Evolutionary conservation across 169 alveolate genomes (phyloP).

Genomic region (Eimeria falciformis): DNA sequence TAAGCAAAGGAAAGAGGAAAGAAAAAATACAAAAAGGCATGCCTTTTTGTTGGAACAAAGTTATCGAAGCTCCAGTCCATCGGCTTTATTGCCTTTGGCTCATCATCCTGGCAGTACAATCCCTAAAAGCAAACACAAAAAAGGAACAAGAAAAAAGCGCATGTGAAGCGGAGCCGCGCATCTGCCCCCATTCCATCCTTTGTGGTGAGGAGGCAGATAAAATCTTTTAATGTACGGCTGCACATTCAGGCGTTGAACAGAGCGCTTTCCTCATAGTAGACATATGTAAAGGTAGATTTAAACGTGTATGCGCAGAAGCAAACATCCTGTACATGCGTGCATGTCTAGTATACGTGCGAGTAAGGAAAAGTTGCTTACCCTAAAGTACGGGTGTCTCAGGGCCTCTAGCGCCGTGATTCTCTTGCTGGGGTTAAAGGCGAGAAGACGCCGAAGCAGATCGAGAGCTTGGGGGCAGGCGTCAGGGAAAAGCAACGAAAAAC

Average conservation of each 20-base stretch:
- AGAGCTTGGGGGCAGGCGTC: slow-evolving; percentile 88
- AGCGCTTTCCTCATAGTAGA: too few species aligned
- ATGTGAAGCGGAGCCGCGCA: neutral
- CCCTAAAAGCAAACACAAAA: slow-evolving; percentile 78
- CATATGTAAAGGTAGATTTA: neutral
- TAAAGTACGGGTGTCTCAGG: slow-evolving; percentile 90
- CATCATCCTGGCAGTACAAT: slow-evolving; percentile 89
- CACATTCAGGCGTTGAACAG: too few species aligned
- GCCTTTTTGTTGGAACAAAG: slow-evolving; percentile 90
- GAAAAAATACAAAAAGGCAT: too few species aligned
- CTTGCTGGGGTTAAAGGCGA: slow-evolving; percentile 90
- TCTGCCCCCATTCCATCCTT: too few species aligned
- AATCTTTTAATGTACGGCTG: too few species aligned
- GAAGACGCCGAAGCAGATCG: slow-evolving; percentile 89
- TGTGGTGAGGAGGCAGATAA: too few species aligned
- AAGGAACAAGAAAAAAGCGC: neutral
- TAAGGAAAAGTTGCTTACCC: too few species aligned
- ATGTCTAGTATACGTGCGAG: too few species aligned
- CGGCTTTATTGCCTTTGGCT: slow-evolving; percentile 86
- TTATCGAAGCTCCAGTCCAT: slow-evolving; percentile 94
- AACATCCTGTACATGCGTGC: too few species aligned
- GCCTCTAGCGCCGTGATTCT: slow-evolving; percentile 93
- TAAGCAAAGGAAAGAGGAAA: too few species aligned
- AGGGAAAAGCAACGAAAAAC: slow-evolving; percentile 82
- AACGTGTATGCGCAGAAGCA: neutral